A percentile compares a stretch with the other conserved stretches of the same genome.
Conservation (phyloP, 148 eudicot genomes). For the Silene uniflora region DNA sequence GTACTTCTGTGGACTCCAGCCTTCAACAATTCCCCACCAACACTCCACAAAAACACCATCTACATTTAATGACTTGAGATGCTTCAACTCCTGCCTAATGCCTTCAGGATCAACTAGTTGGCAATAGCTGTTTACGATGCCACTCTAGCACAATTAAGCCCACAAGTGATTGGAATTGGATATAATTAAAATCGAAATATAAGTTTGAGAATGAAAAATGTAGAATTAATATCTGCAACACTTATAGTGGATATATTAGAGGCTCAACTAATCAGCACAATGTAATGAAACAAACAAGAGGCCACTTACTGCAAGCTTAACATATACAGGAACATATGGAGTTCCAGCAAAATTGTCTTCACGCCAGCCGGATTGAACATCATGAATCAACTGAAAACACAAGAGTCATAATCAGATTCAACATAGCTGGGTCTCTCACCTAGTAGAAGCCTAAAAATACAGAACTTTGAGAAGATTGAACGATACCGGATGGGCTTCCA, state of each 20-base stretch:
- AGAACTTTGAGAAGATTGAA: background rate
- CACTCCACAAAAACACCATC: constrained; percentile 60
- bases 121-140: constrained; percentile 65
- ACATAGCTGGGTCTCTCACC: background rate
- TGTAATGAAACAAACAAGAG: background rate
- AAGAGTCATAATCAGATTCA: constrained; percentile 17
- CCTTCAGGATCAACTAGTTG: constrained; percentile 66
- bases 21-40: constrained; percentile 86
- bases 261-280: background rate
- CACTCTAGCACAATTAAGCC: constrained; percentile 41
- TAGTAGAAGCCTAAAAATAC: background rate
- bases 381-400: constrained; percentile 52
- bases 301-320: constrained; percentile 53
- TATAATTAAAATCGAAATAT: too few relatives aligned
- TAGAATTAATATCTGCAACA: too few relatives aligned
- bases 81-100: constrained; percentile 50
- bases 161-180: constrained; percentile 12
- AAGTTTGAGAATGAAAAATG: too few relatives aligned
- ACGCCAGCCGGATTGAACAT: constrained; percentile 43
- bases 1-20: constrained; percentile 55
- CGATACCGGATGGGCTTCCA: constrained; percentile 56
- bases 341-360: constrained; percentile 43
- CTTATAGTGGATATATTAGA: background rate
- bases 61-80: constrained; percentile 54
- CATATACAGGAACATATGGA: constrained; percentile 16